Percentiles rank a stretch among this genome's conserved stretches.
Evolutionary conservation across 2,329 filamentous ascomycete species (phyloP).

Genomic region (Trichoderma atrobrunneum): DNA sequence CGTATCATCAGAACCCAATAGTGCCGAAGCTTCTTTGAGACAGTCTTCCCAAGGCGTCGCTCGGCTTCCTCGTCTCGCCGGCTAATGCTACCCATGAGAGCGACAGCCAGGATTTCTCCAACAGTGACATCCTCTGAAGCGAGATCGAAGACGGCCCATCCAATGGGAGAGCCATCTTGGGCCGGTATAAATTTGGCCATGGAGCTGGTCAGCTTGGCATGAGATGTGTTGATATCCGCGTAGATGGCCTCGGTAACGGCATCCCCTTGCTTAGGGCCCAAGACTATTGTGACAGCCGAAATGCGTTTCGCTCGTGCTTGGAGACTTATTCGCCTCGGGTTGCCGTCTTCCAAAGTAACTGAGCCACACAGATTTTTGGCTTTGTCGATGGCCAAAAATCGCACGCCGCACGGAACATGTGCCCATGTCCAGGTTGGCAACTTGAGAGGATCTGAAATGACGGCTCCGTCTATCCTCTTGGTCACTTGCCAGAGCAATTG

Average conservation of each 20-base stretch:
- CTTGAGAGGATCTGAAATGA: constrained; percentile 8
- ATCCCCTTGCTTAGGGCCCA: not conserved
- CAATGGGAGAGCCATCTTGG: not conserved
- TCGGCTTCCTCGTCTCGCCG: constrained; percentile 18
- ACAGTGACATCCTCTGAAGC: not conserved
- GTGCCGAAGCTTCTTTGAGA: constrained; percentile 14
- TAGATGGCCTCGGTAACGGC: not conserved
- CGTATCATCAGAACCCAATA: constrained; percentile 18
- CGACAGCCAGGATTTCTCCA: not conserved
- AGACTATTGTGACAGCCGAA: not conserved
- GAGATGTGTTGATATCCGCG: constrained; percentile 15
- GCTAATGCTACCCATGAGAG: constrained; percentile 15
- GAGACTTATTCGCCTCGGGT: not conserved
- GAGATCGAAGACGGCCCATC: constrained; percentile 19
- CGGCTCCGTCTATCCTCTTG: not conserved
- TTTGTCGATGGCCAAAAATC: constrained; percentile 18
- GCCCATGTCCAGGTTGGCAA: constrained; percentile 23
- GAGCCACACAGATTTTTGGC: constrained; percentile 20
- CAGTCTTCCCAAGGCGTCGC: constrained; percentile 2
- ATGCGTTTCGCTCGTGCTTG: not conserved
- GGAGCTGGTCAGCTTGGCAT: constrained; percentile 16
- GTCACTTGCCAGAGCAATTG: constrained; percentile 23
- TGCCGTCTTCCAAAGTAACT: not conserved
- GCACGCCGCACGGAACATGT: constrained; percentile 21
- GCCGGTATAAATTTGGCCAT: constrained; percentile 14